Conservation (phyloP, 345 rosid species). For the Lepidium aucheri region DNA sequence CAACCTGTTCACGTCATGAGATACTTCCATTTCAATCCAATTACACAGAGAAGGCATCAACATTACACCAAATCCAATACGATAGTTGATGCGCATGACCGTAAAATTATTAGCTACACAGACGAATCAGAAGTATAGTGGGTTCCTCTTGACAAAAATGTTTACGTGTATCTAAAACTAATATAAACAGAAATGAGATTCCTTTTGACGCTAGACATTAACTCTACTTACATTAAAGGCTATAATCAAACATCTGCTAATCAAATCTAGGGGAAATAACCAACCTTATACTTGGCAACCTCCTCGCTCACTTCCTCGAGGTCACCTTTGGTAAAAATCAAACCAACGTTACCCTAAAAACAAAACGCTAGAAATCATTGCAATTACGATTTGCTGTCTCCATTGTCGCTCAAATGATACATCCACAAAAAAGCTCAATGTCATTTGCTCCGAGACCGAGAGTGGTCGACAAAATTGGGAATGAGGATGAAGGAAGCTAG, state of each 20-base stretch:
- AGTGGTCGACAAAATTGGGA: neutral
- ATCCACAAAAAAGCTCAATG: neutral
- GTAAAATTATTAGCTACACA: neutral
- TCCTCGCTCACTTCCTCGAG: constrained; percentile 89
- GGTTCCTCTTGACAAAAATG: too few relatives aligned
- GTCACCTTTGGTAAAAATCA: constrained; percentile 88
- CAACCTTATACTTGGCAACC: constrained; percentile 90
- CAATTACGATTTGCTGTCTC: neutral
- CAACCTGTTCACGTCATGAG: constrained; percentile 43
- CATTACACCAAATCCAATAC: neutral
- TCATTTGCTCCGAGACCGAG: neutral
- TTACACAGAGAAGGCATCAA: neutral
- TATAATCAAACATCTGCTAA: neutral
- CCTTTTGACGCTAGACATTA: neutral
- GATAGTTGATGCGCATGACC: neutral
- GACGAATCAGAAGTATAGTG: too few relatives aligned
- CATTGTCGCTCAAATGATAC: constrained; percentile 5
- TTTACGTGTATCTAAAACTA: neutral
- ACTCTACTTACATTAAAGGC: neutral
- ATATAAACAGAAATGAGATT: neutral
- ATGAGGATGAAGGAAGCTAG: neutral
- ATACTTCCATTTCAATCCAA: neutral
- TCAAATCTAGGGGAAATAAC: neutral
- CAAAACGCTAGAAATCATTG: neutral
- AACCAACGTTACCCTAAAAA: constrained; percentile 72